These are phyloP conservation scores for Mitosporidium daphniae DNA, from an alignment of 371 early-diverging fungal species.

Conservation along the genomic window DNA sequence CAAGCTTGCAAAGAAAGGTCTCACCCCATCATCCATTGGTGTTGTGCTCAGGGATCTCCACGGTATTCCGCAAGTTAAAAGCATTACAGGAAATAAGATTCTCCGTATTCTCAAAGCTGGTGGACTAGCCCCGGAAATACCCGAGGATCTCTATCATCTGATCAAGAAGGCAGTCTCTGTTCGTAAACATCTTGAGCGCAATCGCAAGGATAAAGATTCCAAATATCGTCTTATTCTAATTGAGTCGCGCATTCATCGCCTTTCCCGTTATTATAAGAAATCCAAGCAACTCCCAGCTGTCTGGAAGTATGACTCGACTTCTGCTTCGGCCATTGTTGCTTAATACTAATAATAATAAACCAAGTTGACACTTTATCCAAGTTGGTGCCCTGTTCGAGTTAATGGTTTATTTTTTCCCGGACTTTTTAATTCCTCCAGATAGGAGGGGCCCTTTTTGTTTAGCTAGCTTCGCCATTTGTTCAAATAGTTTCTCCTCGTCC, in stretches of 20 bases:
- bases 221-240: constrained; percentile 96
- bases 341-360: too few relatives aligned
- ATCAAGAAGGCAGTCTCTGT: constrained; percentile 97
- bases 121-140: constrained; percentile 77
- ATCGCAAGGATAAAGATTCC: constrained; percentile 93
- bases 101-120: constrained; percentile 39
- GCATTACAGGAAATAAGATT: constrained; percentile 78
- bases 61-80: constrained; percentile 79
- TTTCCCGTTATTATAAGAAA: constrained; percentile 97
- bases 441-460: too few relatives aligned
- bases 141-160: constrained; percentile 93
- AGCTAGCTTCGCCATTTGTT: too few relatives aligned
- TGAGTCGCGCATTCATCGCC: constrained; percentile 93
- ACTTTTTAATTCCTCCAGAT: too few relatives aligned
- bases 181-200: constrained; percentile 92
- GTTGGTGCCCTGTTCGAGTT: too few relatives aligned
- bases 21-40: constrained; percentile 95
- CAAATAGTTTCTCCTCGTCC: too few relatives aligned
- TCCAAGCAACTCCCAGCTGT: constrained; percentile 75
- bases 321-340: constrained; percentile 4
- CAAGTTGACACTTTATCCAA: too few relatives aligned
- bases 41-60: constrained; percentile 82
- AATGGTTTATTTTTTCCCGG: too few relatives aligned
- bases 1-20: constrained; percentile 96
- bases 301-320: constrained; percentile 28